Conservation (phyloP, 257 asterid genomes). For the Gentiana straminea region DNA sequence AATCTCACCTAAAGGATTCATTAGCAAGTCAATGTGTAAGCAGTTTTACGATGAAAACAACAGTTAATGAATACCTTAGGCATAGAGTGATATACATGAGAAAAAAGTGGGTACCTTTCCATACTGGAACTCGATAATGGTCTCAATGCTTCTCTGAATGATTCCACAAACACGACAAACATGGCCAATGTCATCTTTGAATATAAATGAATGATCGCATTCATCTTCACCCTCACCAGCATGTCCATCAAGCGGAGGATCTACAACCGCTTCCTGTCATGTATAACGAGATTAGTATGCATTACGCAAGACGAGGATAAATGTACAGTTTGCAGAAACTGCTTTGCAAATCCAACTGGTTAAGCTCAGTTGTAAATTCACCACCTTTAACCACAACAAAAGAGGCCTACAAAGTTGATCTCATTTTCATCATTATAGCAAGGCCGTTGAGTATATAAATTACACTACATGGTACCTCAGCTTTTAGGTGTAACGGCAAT, state of each 20-base stretch:
- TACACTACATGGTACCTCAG: no score
- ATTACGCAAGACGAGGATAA: no score
- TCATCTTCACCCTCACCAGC: slow-evolving; percentile 47
- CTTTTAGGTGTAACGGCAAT: no score
- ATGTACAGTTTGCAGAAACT: no score
- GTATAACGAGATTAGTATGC: not conserved
- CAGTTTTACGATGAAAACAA: not conserved
- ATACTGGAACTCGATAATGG: slow-evolving; percentile 81
- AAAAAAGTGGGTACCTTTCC: slow-evolving; percentile 45
- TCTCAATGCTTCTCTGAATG: slow-evolving; percentile 67
- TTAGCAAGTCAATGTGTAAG: not conserved
- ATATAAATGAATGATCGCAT: slow-evolving; percentile 78
- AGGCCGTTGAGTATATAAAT: no score
- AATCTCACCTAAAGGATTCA: no score
- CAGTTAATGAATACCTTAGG: not conserved
- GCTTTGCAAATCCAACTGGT: no score
- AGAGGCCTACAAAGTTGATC: no score
- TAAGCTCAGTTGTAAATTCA: no score
- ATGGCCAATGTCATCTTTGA: slow-evolving; percentile 90
- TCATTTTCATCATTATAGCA: no score
- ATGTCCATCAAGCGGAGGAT: slow-evolving; percentile 27
- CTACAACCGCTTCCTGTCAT: slow-evolving; percentile 46
- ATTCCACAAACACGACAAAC: slow-evolving; percentile 97
- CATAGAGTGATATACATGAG: slow-evolving; percentile 7
- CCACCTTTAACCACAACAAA: no score